Base-by-base conservation (phyloP, 495 filamentous ascomycete genomes). In the Penicillium salamii region DNA sequence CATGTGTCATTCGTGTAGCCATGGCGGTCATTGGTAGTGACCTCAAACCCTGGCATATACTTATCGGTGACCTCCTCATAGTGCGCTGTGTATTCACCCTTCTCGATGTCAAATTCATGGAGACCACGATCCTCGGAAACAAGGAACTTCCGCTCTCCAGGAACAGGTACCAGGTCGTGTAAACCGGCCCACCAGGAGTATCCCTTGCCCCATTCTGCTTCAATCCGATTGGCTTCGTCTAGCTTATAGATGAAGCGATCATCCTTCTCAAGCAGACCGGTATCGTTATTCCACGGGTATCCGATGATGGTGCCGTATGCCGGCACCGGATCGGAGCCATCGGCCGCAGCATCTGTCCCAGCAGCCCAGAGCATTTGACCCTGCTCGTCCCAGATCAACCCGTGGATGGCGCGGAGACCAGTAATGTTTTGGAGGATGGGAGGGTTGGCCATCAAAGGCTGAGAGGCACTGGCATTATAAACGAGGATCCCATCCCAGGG, bases 391-490 rank as follows among this genome's bases (percentile, higher is more conserved):
- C 59, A 66, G 35, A 66, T 60, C 57, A 66, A 50, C 18, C 37
- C 57, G 40, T 66, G 62, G 28, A 66, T 61, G 31, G 62, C 62
- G 0, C 59, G 59, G 0, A 66, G 47, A 23, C 59, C 59, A 2
- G 62, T 66, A 43, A 66, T 55, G 24, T 66, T 66, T 43, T 66
- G 62, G 17, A 66, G 11, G 19, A 63, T 50, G 0, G 57, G 56
- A 8, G 62, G 57, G 9, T 32, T 32, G 7, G 55, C 54, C 18
- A 51, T 49, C 7, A 66, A 49, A 6, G 58, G 53, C 26, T 59
- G 7, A 3, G 29, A 8, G 29, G 38, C 28, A 32, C 55, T 66
- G 8, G 54, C 37, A 19, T 66, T 55, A 34, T 66, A 66, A 20
- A 66, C 57, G 3, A 62, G 45, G 24, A 66, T 60, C 20, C 59